phyloP scores from a whole-genome alignment of 2,329 filamentous ascomycete species.

The Aspergillus fijiensis region DNA sequence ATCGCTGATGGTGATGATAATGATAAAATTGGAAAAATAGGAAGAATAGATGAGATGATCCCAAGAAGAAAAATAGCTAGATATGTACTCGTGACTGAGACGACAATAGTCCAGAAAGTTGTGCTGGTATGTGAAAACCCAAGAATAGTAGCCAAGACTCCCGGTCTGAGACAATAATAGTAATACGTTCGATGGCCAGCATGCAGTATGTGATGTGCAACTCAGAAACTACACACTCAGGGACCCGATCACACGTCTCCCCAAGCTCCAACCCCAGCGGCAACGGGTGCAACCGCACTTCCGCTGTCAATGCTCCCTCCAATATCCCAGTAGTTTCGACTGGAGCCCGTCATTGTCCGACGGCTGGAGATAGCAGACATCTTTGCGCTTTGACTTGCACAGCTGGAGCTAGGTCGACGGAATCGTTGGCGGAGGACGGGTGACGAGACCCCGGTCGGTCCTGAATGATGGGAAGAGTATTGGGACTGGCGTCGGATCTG shows the following conservation, averaged over 20 bases:
- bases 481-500: slow-evolving; percentile 55
- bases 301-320: slow-evolving; percentile 77
- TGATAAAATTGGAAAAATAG: background rate
- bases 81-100: background rate
- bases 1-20: background rate
- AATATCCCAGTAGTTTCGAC: slow-evolving; percentile 89
- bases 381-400: slow-evolving; percentile 83
- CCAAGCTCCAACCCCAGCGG: slow-evolving; percentile 74
- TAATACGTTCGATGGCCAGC: slow-evolving; percentile 14
- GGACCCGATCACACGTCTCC: slow-evolving; percentile 53
- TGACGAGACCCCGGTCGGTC: slow-evolving; percentile 30
- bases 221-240: background rate
- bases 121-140: background rate
- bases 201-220: slow-evolving; percentile 11
- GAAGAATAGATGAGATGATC: background rate
- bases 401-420: slow-evolving; percentile 61
- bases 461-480: slow-evolving; percentile 30
- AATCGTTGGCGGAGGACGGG: slow-evolving; percentile 46
- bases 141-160: slow-evolving; percentile 4
- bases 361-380: slow-evolving; percentile 68
- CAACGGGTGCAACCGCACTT: slow-evolving; percentile 66
- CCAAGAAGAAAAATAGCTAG: background rate
- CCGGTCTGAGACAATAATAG: background rate
- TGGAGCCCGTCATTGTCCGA: slow-evolving; percentile 60
- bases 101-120: background rate